Evolutionary conservation across 805 yeast genomes (phyloP).

Genomic region (Deakozyma indianensis): DNA sequence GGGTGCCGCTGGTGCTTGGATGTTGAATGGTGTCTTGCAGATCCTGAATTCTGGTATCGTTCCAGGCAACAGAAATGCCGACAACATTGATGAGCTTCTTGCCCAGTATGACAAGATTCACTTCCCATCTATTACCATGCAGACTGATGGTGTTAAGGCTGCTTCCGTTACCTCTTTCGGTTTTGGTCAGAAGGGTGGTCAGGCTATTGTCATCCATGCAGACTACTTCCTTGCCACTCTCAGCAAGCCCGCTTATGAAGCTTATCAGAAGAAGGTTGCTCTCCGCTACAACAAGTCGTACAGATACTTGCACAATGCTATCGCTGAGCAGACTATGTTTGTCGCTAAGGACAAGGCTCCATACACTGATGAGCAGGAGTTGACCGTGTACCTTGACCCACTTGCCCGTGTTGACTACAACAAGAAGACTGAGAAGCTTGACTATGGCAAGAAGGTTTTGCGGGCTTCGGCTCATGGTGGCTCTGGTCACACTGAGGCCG

Average conservation of each 20-base stretch:
- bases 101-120: constrained; percentile 79
- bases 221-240: constrained; percentile 84
- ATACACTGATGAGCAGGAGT: constrained; percentile 77
- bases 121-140: constrained; percentile 85
- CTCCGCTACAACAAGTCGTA: constrained; percentile 81
- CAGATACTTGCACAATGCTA: constrained; percentile 90
- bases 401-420: constrained; percentile 56
- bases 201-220: constrained; percentile 81
- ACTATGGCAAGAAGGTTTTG: constrained; percentile 17
- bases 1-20: constrained; percentile 99
- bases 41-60: constrained; percentile 83
- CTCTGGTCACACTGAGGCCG: constrained; percentile 47
- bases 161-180: constrained; percentile 96
- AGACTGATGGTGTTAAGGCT: constrained; percentile 96
- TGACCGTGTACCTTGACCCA: constrained; percentile 89
- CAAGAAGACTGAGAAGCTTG: constrained; percentile 20
- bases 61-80: constrained; percentile 99
- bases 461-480: constrained; percentile 25
- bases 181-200: constrained; percentile 99
- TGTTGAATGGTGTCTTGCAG: constrained; percentile 97
- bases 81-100: constrained; percentile 73
- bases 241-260: constrained; percentile 54
- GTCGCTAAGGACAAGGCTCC: constrained; percentile 91
- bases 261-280: constrained; percentile 55
- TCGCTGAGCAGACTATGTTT: constrained; percentile 81